Evolutionary conservation across 805 yeast species (phyloP).

Genomic region (Candida sithepensis): DNA sequence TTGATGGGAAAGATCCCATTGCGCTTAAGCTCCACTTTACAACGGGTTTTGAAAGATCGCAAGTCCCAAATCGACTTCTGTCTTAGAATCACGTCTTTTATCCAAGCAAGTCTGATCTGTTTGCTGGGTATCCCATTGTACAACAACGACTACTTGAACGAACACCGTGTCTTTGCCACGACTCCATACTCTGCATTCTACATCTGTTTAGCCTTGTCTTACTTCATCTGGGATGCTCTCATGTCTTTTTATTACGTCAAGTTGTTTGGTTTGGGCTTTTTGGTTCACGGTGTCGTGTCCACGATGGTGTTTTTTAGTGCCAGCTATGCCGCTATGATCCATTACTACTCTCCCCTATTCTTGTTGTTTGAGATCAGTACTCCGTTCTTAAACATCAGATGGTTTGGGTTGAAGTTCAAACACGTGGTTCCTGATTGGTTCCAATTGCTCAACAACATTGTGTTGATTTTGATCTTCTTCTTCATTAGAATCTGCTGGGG

Average conservation of each 20-base stretch:
- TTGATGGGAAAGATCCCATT: conserved; percentile 19
- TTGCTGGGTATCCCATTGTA: conserved; percentile 28
- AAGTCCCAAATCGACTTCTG: conserved; percentile 28
- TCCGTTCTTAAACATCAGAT: conserved; percentile 35
- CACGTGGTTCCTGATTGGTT: conserved; percentile 22
- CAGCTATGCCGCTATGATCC: conserved; percentile 25
- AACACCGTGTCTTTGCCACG: conserved; percentile 30
- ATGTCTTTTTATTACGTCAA: conserved; percentile 26
- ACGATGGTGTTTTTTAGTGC: conserved; percentile 29
- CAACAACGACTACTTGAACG: conserved; percentile 23
- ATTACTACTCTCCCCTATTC: conserved; percentile 33
- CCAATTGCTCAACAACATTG: conserved; percentile 31
- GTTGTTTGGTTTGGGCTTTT: conserved; percentile 33
- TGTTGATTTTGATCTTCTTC: conserved; percentile 33
- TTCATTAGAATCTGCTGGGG: conserved; percentile 36
- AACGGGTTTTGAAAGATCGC: conserved; percentile 8
- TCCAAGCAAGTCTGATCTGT: conserved; percentile 32
- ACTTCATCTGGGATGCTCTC: conserved; percentile 35
- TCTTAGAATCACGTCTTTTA: conserved; percentile 31
- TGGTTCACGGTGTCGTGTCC: conserved; percentile 35
- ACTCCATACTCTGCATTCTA: conserved; percentile 33
- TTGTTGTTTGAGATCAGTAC: conserved; percentile 35
- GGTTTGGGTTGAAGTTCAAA: conserved; percentile 34
- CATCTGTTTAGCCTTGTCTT: conserved; percentile 29
- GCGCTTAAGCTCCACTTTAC: neutral